phyloP scores from a whole-genome alignment of 176 grass and related monocot genomes.

The Carex scoparia region DNA sequence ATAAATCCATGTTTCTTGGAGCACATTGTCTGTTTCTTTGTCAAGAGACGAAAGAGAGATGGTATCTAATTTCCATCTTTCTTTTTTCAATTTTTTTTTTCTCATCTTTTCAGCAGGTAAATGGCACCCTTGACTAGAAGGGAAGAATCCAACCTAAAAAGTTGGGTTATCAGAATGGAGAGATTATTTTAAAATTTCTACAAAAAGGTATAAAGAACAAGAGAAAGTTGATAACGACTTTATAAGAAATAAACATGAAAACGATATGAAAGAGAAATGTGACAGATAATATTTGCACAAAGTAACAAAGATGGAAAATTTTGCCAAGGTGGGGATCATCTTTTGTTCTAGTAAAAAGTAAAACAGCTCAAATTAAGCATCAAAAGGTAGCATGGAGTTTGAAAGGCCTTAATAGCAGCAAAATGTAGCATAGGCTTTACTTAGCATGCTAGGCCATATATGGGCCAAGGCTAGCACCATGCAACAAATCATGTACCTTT shows the following conservation, averaged over 20 bases:
- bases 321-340: too few relatives aligned
- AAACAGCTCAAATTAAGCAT: not conserved
- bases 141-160: conserved; percentile 7
- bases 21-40: not conserved
- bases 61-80: not conserved
- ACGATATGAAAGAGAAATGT: not conserved
- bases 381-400: not conserved
- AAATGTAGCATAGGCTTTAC: not conserved
- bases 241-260: not conserved
- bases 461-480: not conserved
- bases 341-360: too few relatives aligned
- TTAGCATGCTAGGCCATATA: not conserved
- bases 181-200: not conserved
- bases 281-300: not conserved
- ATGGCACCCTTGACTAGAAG: not conserved
- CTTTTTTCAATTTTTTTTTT: not conserved
- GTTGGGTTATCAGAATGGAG: not conserved
- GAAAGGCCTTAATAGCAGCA: not conserved
- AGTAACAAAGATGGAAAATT: not conserved
- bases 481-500: not conserved
- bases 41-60: conserved; percentile 2
- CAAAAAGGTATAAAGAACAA: not conserved
- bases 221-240: not conserved
- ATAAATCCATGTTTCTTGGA: not conserved
- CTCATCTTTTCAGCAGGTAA: not conserved